Percentiles rank a stretch among this genome's conserved stretches.
These are phyloP conservation scores for Gigaspora rosea DNA, from an alignment of 192 early-diverging fungal genomes.

Conservation along the genomic window DNA sequence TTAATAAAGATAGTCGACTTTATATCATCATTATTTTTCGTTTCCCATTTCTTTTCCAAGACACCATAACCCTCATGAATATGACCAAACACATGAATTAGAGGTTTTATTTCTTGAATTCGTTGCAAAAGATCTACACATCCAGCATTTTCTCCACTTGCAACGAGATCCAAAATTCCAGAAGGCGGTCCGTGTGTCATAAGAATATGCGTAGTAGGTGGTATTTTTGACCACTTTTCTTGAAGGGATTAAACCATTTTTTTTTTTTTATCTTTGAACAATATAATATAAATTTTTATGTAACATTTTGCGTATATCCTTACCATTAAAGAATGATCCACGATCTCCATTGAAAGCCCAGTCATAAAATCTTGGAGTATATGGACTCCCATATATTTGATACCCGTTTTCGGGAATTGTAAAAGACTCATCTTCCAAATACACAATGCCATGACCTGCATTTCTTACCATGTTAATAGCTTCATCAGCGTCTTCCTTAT, in stretches of 20 bases:
- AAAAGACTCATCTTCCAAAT: conserved; percentile 32
- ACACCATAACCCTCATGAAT: conserved; percentile 38
- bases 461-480: conserved; percentile 30
- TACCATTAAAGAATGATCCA: conserved; percentile 25
- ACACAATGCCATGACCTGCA: conserved; percentile 36
- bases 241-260: background rate
- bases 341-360: conserved; percentile 39
- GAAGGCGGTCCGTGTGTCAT: conserved; percentile 40
- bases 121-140: conserved; percentile 34
- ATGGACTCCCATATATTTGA: conserved; percentile 36
- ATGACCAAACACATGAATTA: conserved; percentile 37
- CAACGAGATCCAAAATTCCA: conserved; percentile 18
- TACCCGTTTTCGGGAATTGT: conserved; percentile 35
- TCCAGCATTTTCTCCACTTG: conserved; percentile 17
- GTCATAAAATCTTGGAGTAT: conserved; percentile 34
- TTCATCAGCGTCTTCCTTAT: conserved; percentile 30
- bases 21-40: background rate
- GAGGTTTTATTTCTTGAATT: conserved; percentile 31
- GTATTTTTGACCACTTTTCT: conserved; percentile 39
- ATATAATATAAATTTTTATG: too few species aligned
- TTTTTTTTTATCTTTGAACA: background rate
- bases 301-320: background rate
- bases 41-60: conserved; percentile 34
- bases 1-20: conserved; percentile 36
- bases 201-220: conserved; percentile 31